These are phyloP conservation scores for Paraurostyla sp. DNA, from an alignment of 73 alveolate species.

Conservation along the genomic window DNA sequence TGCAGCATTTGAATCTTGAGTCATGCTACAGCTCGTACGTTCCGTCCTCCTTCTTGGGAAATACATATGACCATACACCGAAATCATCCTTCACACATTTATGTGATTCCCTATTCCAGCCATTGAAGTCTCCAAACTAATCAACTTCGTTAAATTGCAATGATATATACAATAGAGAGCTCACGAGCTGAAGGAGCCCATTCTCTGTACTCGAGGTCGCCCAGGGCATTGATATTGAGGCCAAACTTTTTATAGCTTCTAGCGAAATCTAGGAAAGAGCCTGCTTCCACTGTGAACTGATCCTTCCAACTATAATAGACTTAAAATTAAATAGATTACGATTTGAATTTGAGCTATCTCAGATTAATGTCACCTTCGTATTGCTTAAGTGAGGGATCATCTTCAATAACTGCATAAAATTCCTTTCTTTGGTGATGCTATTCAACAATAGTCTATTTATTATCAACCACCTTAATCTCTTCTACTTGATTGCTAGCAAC, in stretches of 20 bases:
- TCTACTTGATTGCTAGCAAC: no score
- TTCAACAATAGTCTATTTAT: no score
- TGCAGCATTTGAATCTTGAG: constrained; percentile 64
- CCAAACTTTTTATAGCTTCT: constrained; percentile 80
- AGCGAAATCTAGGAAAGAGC: constrained; percentile 68
- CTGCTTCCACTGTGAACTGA: constrained; percentile 69
- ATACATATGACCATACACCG: constrained; percentile 72
- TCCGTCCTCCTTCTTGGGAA: constrained; percentile 66
- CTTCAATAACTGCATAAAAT: constrained; percentile 61
- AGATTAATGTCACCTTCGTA: constrained; percentile 59
- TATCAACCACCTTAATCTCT: no score
- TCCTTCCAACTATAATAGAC: constrained; percentile 64
- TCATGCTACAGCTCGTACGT: constrained; percentile 60
- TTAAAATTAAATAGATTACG: constrained; percentile 1
- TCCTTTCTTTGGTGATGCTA: constrained; percentile 32
- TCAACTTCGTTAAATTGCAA: constrained; percentile 61
- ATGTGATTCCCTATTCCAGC: constrained; percentile 78
- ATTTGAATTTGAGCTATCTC: constrained; percentile 42
- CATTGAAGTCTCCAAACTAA: constrained; percentile 82
- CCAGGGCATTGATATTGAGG: constrained; percentile 71
- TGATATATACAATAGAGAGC: constrained; percentile 82
- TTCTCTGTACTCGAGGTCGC: constrained; percentile 84
- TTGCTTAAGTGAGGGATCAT: constrained; percentile 55
- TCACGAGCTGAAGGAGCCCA: constrained; percentile 97
- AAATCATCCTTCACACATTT: constrained; percentile 66